Evolutionary conservation across 139 green algal species (phyloP), one percentile per base, ranked within the genome.

Genomic region (Micractinium conductrix): DNA sequence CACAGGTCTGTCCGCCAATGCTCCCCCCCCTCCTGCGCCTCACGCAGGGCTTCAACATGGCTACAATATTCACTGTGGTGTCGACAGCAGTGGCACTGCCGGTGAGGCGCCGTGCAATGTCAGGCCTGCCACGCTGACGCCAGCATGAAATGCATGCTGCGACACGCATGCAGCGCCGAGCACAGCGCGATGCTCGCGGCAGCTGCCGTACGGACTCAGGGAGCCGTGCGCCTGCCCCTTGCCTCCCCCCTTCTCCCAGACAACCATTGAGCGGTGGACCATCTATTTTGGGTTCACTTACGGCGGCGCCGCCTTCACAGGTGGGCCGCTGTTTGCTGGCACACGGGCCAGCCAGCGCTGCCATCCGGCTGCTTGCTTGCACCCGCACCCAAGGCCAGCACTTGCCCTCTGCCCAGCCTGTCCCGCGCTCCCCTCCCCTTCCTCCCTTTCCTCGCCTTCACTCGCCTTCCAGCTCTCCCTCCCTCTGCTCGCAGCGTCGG

Each of bases 281-380:
- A n/a, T 65, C 12, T 65, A 62, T n/a, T 79, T 79, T 65, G 73
- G 73, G 45, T 79, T 79, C 45, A 79, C 73, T 28, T 79, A 76
- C 40, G 70, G 70, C 14, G 70, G 70, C 30, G 70, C 70, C 40
- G 70, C 40, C 24, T 76, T 76, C 70, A 76, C 70, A 10, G 70
- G 73, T 79, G 73, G 19, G 73, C 28, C 40, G 33, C 35, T 26
- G 62, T 58, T 58, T 10, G 10, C 4, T 19, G 7, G 40, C 30
- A 40, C 28, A 40, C 62, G 5, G 7, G 63, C 4, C 63, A 43
- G n/a, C 7, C n/a, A 10, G 4, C 5, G 30, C n/a, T 10, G 8
- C n/a, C 3, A 10, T 73, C 8, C 8, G 35, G 33, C 35, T 21
- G 14, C 63, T 53, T 1, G 24, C 0, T 38, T 28, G 38, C 40